Evolutionary conservation across 192 early-diverging fungal species (phyloP).

Genomic region (Martensiomyces pterosporus): DNA sequence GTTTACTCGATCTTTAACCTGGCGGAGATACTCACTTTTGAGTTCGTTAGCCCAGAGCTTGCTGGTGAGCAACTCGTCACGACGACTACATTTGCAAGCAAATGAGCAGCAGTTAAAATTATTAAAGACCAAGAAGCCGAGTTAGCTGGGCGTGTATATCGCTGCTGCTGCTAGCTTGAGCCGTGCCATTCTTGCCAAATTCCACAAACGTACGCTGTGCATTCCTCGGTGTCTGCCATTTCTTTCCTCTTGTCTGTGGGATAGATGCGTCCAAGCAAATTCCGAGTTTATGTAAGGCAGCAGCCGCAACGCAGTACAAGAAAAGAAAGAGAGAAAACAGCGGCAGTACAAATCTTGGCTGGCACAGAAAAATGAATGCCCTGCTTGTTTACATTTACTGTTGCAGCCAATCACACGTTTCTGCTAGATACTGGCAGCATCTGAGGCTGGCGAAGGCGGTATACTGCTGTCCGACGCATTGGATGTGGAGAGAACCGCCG

Average conservation of each 20-base stretch:
- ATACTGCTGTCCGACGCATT: too few species aligned
- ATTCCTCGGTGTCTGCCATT: constrained; percentile 37
- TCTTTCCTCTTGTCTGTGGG: background rate
- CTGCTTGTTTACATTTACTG: too few species aligned
- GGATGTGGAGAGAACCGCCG: constrained; percentile 45
- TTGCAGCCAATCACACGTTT: too few species aligned
- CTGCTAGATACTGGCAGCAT: too few species aligned
- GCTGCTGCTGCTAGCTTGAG: too few species aligned
- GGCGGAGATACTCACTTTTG: constrained; percentile 36
- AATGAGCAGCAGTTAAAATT: too few species aligned
- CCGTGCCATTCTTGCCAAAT: too few species aligned
- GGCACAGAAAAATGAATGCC: too few species aligned
- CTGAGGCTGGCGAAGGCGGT: too few species aligned
- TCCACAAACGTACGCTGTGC: constrained; percentile 44
- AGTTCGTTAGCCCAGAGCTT: constrained; percentile 44
- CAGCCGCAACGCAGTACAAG: background rate
- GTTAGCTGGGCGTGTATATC: too few species aligned
- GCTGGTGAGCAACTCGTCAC: constrained; percentile 40
- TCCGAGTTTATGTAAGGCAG: background rate
- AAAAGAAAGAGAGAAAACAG: background rate
- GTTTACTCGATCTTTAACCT: constrained; percentile 21
- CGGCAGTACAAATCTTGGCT: too few species aligned
- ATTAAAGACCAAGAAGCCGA: too few species aligned
- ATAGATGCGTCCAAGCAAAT: background rate
- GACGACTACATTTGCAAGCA: constrained; percentile 44